These are phyloP conservation scores for Venturia carpophila DNA, from an alignment of 2,329 filamentous ascomycete species.

Conservation along the genomic window DNA sequence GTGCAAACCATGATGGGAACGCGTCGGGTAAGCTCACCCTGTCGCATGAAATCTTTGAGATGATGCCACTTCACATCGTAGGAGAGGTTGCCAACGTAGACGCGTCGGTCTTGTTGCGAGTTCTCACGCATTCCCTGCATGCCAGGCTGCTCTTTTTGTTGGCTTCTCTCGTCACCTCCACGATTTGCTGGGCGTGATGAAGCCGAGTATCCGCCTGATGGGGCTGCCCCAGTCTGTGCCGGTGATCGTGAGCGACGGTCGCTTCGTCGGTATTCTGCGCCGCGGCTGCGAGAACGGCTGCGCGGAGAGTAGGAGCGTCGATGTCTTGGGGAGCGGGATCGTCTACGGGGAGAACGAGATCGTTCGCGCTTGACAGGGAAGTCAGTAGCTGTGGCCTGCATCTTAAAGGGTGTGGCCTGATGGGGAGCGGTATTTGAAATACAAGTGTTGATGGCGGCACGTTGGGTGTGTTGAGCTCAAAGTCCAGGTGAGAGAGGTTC, in stretches of 20 bases:
- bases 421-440: neutral
- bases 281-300: constrained; percentile 71
- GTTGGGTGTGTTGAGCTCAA: neutral
- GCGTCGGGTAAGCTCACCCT: constrained; percentile 53
- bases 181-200: constrained; percentile 33
- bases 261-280: constrained; percentile 36
- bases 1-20: constrained; percentile 16
- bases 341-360: constrained; percentile 46
- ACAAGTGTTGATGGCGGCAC: neutral
- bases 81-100: constrained; percentile 97
- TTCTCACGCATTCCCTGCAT: constrained; percentile 90
- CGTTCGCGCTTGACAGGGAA: constrained; percentile 17
- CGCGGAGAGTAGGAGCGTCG: constrained; percentile 54
- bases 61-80: constrained; percentile 99
- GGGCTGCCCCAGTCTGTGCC: constrained; percentile 54
- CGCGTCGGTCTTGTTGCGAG: constrained; percentile 96
- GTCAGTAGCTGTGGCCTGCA: constrained; percentile 8
- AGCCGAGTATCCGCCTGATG: constrained; percentile 60
- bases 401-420: neutral
- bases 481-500: neutral
- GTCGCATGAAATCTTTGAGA: constrained; percentile 99
- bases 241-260: constrained; percentile 65
- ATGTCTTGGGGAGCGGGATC: constrained; percentile 51
- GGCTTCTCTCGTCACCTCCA: constrained; percentile 72
- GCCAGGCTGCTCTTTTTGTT: constrained; percentile 81